Percentiles rank a stretch among this genome's conserved stretches.
phyloP scores from a whole-genome alignment of 345 rosid genomes.

The Populus alba region DNA sequence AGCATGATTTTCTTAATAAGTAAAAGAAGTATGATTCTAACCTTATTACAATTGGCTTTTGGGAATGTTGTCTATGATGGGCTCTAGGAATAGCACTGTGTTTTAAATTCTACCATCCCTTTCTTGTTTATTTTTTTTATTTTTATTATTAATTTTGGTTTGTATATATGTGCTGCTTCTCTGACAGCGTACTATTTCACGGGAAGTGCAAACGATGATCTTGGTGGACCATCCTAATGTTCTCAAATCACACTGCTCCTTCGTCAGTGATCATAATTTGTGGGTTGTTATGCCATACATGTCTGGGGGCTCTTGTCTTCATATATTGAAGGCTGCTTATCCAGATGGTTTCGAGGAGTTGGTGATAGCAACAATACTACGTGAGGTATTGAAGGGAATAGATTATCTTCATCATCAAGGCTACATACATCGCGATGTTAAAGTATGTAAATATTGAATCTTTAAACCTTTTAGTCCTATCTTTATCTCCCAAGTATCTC shows the following conservation, averaged over 20 bases:
- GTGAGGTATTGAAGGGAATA: conserved; percentile 83
- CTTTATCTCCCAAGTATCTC: not conserved
- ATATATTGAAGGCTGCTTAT: conserved; percentile 88
- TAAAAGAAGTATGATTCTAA: too few species aligned
- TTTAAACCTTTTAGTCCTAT: not conserved
- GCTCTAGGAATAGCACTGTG: too few species aligned
- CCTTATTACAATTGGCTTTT: too few species aligned
- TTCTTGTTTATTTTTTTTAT: not conserved
- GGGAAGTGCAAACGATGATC: conserved; percentile 96
- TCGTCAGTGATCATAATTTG: conserved; percentile 81
- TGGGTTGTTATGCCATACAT: conserved; percentile 99
- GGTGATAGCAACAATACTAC: conserved; percentile 80
- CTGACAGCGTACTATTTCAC: conserved; percentile 64
- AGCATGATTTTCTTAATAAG: too few species aligned
- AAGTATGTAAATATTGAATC: conserved; percentile 44
- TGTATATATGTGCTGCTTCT: not conserved
- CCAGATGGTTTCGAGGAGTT: conserved; percentile 95
- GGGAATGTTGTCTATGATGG: too few species aligned
- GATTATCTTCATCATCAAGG: conserved; percentile 99
- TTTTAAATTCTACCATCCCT: too few species aligned
- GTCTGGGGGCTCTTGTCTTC: conserved; percentile 99
- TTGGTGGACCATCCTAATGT: conserved; percentile 91
- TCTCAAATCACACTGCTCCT: conserved; percentile 89
- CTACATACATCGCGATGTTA: conserved; percentile 95
- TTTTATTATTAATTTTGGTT: not conserved